phyloP scores from a whole-genome alignment of 306 rosid species.

The Vicia villosa region DNA sequence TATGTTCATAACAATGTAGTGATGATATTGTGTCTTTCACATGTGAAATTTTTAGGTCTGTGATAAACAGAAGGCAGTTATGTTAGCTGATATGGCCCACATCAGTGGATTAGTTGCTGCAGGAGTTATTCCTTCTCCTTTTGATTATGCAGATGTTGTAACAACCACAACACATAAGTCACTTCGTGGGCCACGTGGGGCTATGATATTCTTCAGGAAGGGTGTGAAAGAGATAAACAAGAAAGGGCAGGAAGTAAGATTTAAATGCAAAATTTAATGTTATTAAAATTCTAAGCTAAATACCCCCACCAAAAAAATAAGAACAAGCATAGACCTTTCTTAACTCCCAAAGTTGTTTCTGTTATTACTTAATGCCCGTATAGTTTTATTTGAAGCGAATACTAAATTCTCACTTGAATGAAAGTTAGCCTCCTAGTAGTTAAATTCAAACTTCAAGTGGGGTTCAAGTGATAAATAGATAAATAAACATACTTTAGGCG shows the following conservation, averaged over 20 bases:
- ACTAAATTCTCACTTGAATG: background rate
- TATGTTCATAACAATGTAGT: conserved; percentile 16
- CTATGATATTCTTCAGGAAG: conserved; percentile 94
- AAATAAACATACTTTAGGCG: background rate
- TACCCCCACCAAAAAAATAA: background rate
- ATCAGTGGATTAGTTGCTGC: conserved; percentile 98
- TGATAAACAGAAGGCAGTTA: conserved; percentile 85
- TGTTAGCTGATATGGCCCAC: conserved; percentile 99
- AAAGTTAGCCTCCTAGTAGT: background rate
- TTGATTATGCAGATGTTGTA: conserved; percentile 95
- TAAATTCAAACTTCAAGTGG: background rate
- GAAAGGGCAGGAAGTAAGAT: conserved; percentile 90
- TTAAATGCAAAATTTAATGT: conserved; percentile 26
- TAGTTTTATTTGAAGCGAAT: background rate
- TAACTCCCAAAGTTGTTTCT: background rate
- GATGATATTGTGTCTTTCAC: conserved; percentile 16
- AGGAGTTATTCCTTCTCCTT: conserved; percentile 96
- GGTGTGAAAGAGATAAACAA: conserved; percentile 86
- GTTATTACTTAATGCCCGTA: background rate
- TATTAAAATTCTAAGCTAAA: background rate
- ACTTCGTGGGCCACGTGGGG: conserved; percentile 98
- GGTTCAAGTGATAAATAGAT: background rate
- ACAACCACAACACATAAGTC: conserved; percentile 96
- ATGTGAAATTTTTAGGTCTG: conserved; percentile 64
- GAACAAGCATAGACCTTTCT: background rate